These are phyloP conservation scores for Fusarium dimerum DNA, from an alignment of 2,329 filamentous ascomycete species.

Conservation along the genomic window DNA sequence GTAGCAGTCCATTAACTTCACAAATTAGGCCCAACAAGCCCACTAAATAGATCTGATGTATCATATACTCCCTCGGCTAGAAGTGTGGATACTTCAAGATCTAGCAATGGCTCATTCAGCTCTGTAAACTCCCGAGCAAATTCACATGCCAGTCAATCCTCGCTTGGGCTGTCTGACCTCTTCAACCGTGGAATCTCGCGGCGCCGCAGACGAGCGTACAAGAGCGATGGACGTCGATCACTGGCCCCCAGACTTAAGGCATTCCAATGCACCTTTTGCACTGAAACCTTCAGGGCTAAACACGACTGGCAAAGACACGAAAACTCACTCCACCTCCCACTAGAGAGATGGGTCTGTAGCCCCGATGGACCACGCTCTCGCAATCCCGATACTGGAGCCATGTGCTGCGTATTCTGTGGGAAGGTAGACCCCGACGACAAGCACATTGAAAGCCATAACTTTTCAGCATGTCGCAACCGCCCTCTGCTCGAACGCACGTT, in stretches of 20 bases:
- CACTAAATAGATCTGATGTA: conserved; percentile 5
- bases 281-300: conserved; percentile 45
- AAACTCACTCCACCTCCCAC: conserved; percentile 45
- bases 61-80: conserved; percentile 16
- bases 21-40: conserved; percentile 14
- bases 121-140: conserved; percentile 21
- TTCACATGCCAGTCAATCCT: conserved; percentile 15
- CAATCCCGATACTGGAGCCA: conserved; percentile 34
- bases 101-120: conserved; percentile 14
- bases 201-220: conserved; percentile 17
- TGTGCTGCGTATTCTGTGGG: conserved; percentile 41
- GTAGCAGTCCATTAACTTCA: neutral
- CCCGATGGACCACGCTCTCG: conserved; percentile 36
- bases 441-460: conserved; percentile 40
- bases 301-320: conserved; percentile 53
- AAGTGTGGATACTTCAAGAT: conserved; percentile 13
- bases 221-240: conserved; percentile 13
- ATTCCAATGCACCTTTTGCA: conserved; percentile 48
- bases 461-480: conserved; percentile 51
- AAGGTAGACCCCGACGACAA: conserved; percentile 31
- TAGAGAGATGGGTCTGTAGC: conserved; percentile 47
- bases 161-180: conserved; percentile 13
- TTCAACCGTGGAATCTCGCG: conserved; percentile 19
- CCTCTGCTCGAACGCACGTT: conserved; percentile 44
- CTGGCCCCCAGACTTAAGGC: conserved; percentile 17